Percentiles rank a stretch among this genome's conserved stretches.
Conservation (phyloP, 2,329 filamentous ascomycete genomes). For the Chaetomium olivaceum region DNA sequence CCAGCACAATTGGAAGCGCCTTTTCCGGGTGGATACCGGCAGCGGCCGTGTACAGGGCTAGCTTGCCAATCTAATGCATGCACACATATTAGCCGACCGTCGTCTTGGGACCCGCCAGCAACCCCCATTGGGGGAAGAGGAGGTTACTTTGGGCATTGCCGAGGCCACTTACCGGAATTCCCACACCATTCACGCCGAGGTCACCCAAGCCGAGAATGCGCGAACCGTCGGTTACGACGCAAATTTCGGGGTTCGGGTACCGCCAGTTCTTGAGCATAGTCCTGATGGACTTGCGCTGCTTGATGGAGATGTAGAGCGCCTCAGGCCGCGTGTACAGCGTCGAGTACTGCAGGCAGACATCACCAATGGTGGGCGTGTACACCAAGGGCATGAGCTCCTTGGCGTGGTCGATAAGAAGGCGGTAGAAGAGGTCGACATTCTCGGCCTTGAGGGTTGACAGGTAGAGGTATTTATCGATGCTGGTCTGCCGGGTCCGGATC, state of each 20-base stretch:
- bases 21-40: constrained; percentile 89
- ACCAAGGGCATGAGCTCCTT: constrained; percentile 80
- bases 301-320: constrained; percentile 93
- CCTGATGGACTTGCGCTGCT: constrained; percentile 86
- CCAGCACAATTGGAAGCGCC: constrained; percentile 72
- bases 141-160: constrained; percentile 9
- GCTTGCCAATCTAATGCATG: constrained; percentile 72
- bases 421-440: constrained; percentile 81
- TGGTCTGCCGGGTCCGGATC: constrained; percentile 67
- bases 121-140: background rate
- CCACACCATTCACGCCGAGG: constrained; percentile 94
- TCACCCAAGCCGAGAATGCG: constrained; percentile 91
- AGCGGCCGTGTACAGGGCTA: constrained; percentile 91
- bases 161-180: constrained; percentile 72
- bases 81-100: constrained; percentile 36
- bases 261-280: constrained; percentile 94
- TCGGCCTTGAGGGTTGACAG: constrained; percentile 72
- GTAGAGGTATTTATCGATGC: constrained; percentile 82
- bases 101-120: constrained; percentile 16
- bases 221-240: constrained; percentile 93
- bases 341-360: constrained; percentile 95
- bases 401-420: constrained; percentile 74
- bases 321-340: constrained; percentile 94
- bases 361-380: constrained; percentile 89
- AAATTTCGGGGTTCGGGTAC: constrained; percentile 85